Conservation (phyloP, 805 yeast genomes). For the Saccharomycopsis microspora region DNA sequence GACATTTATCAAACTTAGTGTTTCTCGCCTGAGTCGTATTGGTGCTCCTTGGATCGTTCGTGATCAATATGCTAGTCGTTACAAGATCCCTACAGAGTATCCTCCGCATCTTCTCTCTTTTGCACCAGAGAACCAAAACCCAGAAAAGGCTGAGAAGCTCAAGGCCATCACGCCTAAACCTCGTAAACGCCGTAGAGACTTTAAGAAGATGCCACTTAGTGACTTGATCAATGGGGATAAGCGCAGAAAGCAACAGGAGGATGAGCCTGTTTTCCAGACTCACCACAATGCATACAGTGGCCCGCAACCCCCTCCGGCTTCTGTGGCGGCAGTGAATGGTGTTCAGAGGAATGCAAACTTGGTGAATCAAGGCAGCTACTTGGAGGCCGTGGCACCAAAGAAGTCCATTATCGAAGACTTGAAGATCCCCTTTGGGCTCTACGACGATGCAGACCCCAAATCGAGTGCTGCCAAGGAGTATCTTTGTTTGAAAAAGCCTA, state of each 20-base stretch:
- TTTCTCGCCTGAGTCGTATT: constrained; percentile 65
- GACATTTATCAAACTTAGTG: constrained; percentile 72
- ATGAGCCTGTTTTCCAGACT: not conserved
- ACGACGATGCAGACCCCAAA: not conserved
- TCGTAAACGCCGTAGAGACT: not conserved
- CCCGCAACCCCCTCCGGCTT: constrained; percentile 12
- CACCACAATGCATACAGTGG: constrained; percentile 6
- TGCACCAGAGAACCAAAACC: constrained; percentile 5
- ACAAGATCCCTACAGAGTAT: constrained; percentile 49
- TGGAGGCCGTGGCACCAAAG: constrained; percentile 12
- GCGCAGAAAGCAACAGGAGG: not conserved
- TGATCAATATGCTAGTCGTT: constrained; percentile 58
- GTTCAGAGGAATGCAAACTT: constrained; percentile 7
- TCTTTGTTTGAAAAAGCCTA: constrained; percentile 1
- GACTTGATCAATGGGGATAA: not conserved
- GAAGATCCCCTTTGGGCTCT: constrained; percentile 4
- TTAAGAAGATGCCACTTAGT: not conserved
- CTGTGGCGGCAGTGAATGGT: constrained; percentile 5
- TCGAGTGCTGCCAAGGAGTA: too few relatives aligned
- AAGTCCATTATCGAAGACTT: constrained; percentile 15
- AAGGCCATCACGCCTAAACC: not conserved
- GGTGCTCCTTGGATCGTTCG: constrained; percentile 97
- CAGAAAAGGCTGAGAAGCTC: not conserved
- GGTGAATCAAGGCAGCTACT: constrained; percentile 2
- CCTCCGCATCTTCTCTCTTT: constrained; percentile 38